Evolutionary conservation across 2,329 filamentous ascomycete species (phyloP), one percentile per base, ranked within the genome.

Genomic region (Xylariaceae sp.): DNA sequence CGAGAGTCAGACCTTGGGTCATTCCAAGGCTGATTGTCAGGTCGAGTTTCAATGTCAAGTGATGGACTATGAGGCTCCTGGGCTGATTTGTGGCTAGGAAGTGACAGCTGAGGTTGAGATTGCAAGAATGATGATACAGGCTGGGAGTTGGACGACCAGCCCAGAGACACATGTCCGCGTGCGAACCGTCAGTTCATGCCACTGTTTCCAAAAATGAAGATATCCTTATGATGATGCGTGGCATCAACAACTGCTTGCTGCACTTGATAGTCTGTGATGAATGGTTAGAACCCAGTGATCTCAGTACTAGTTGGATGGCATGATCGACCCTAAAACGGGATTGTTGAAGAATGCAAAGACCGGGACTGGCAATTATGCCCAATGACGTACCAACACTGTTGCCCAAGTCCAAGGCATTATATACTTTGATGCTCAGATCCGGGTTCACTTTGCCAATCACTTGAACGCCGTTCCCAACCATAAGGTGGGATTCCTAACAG

Each of bases 231-330:
- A 37, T 82, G 78, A 66, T 96, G 90, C 26, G 89, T 93, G 28
- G 81, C 83, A 43, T 96, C 87, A 13, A 95, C 90, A 3, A 96
- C 85, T 0, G 84, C 79, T 43, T 87, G 81, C 45, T 82, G 85
- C 26, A 88, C 76, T 39, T 73, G 74, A 64, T 86, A 87, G 66
- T 96, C 89, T 91, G 51, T 12, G 13, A 17, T 13, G 13, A 32
- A n/a, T 6, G 8, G 12, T n/a, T n/a, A 17, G 16, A 32, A 29
- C 9, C 26, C 26, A 9, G n/a, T 9, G 26, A 29, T 29, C 26
- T n/a, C 26, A 9, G 26, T n/a, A 9, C 9, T 29, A 29, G 9
- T 29, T n/a, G n/a, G n/a, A n/a, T n/a, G n/a, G n/a, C n/a, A n/a
- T n/a, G n/a, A n/a, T n/a, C n/a, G n/a, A n/a, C n/a, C n/a, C n/a